Base-by-base conservation (phyloP, 208 protist genomes). In the Crithidia mellificae region DNA sequence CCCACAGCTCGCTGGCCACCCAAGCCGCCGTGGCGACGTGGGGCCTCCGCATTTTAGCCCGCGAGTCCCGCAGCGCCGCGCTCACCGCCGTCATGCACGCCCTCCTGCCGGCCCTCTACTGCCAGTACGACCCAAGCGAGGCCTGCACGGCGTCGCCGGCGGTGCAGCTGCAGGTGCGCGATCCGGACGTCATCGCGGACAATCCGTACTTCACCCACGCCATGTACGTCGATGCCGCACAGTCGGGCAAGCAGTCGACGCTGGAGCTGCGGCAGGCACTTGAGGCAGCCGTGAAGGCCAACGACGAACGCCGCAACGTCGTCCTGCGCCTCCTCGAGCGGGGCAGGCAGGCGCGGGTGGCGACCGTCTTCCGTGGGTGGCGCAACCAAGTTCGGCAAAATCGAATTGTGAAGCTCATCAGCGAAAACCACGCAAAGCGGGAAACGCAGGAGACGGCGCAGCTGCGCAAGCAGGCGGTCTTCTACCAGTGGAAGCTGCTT, bases 121-220 rank as follows among this genome's bases (percentile, higher is more conserved):
- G 80, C 49, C 57, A 90, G n/a, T 95, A 90, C 73, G 51, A 72
- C 36, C 77, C 78, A 6, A 64, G 52, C 32, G 39, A 55, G 29
- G 70, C 90, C 3, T 63, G 72, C 25, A 70, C 62, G 20, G 77
- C 78, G 9, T 75, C 87, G 2, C 62, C 85, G 38, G 74, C 85
- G 20, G 78, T 95, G 63, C 80, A 84, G 49, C 54, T 74, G 46
- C 78, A 92, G 47, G 54, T 91, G 54, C 69, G 50, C 19, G 83
- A 90, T 38, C 68, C 43, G 20, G 66, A 63, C 36, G 78, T 68
- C 1, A 34, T 93, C 29, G 66, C 63, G 25, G 61, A 83, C 63
- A 95, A 95, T 68, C 87, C 90, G 8, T 93, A 83, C 70, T 89
- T 95, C 32, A 91, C 87, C 5, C 90, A 95, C 75, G 59, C 77